Evolutionary conservation across 2,329 filamentous ascomycete genomes (phyloP).

Genomic region (Alternaria atra): DNA sequence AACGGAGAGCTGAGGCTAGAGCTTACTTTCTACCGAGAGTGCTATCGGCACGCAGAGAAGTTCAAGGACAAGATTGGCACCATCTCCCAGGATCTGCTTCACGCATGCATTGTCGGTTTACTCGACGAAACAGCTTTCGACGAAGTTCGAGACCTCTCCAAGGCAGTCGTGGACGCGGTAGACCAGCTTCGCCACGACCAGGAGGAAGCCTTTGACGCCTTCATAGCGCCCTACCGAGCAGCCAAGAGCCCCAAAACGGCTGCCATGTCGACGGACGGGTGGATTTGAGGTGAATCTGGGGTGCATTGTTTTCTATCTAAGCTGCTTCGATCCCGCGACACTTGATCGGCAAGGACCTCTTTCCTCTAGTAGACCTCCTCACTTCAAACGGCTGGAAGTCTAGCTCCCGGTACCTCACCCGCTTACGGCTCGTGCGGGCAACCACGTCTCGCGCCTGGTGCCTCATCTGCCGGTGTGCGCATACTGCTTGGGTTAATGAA

Average conservation of each 20-base stretch:
- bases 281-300: slow-evolving; percentile 11
- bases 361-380: slow-evolving; percentile 1
- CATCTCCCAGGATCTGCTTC: slow-evolving; percentile 20
- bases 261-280: slow-evolving; percentile 9
- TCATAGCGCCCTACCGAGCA: slow-evolving; percentile 19
- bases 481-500: slow-evolving; percentile 17
- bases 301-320: slow-evolving; percentile 4
- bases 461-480: slow-evolving; percentile 14
- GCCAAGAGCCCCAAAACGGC: slow-evolving; percentile 4
- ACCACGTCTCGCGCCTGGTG: slow-evolving; percentile 8
- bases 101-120: slow-evolving; percentile 21
- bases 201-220: slow-evolving; percentile 17
- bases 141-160: slow-evolving; percentile 15
- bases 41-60: slow-evolving; percentile 12
- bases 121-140: slow-evolving; percentile 13
- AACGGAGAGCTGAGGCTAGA: slow-evolving; percentile 23
- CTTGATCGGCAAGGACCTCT: slow-evolving; percentile 7
- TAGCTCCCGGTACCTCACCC: slow-evolving; percentile 19
- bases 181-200: slow-evolving; percentile 9
- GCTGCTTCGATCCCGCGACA: slow-evolving; percentile 10
- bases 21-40: slow-evolving; percentile 24
- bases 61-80: slow-evolving; percentile 16
- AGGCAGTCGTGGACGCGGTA: slow-evolving; percentile 11
- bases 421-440: slow-evolving; percentile 12
- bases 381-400: slow-evolving; percentile 22